Conservation (phyloP, 2,329 filamentous ascomycete species). For the Cadophora sp. region DNA sequence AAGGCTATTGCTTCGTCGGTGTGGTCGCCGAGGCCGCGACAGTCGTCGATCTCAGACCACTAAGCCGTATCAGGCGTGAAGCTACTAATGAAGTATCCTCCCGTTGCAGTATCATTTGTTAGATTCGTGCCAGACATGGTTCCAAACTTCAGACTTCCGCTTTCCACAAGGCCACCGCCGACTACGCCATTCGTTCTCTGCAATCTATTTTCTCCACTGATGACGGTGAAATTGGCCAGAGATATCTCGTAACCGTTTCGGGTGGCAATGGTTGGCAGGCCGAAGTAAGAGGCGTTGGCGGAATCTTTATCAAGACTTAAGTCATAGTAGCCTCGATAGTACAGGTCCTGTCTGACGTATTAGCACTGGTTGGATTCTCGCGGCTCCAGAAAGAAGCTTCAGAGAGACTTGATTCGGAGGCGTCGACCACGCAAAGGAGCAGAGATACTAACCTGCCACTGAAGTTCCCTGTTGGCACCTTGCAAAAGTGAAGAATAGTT, state of each 20-base stretch:
- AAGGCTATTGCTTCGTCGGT: not conserved
- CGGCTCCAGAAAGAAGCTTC: too few species aligned
- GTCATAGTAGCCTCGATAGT: constrained; percentile 77
- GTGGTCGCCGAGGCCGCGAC: not conserved
- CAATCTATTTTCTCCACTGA: constrained; percentile 62
- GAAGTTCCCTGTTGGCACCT: constrained; percentile 65
- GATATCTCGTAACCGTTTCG: constrained; percentile 69
- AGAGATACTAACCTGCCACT: constrained; percentile 59
- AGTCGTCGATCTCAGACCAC: not conserved
- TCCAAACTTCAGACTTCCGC: constrained; percentile 57
- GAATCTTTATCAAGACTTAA: constrained; percentile 62
- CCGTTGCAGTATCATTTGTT: constrained; percentile 36
- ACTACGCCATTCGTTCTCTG: constrained; percentile 48
- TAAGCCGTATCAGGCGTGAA: constrained; percentile 25
- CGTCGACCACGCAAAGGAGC: not conserved
- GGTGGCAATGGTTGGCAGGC: constrained; percentile 62
- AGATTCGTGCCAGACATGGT: constrained; percentile 27
- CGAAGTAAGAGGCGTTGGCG: constrained; percentile 70
- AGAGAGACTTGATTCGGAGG: not conserved
- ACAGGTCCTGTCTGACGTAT: constrained; percentile 56
- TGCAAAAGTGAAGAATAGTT: constrained; percentile 52
- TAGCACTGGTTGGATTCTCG: not conserved
- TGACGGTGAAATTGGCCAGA: constrained; percentile 74
- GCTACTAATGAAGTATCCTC: constrained; percentile 29
- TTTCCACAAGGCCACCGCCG: constrained; percentile 53